Percentiles rank a stretch among this genome's conserved stretches.
These are phyloP conservation scores for Globisporangium sylvaticum DNA, from an alignment of 352 stramenopile genomes.

Conservation along the genomic window DNA sequence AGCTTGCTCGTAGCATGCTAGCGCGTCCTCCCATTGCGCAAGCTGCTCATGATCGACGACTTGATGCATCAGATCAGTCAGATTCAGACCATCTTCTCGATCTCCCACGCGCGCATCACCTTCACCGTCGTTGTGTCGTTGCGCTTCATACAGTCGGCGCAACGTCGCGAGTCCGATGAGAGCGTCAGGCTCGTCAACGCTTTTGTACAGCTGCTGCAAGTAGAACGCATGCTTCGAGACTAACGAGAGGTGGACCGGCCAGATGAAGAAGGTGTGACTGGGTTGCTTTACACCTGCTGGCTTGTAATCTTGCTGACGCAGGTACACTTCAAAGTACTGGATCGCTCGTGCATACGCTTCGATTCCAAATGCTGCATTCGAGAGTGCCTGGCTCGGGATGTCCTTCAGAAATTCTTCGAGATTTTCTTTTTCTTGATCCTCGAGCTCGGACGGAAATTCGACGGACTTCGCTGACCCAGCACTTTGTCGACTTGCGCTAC, in stretches of 20 bases:
- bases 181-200: constrained; percentile 66
- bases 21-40: constrained; percentile 69
- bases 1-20: constrained; percentile 76
- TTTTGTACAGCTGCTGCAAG: constrained; percentile 75
- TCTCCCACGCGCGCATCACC: constrained; percentile 17
- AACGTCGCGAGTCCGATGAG: constrained; percentile 57
- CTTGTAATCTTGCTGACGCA: constrained; percentile 48
- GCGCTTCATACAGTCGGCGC: constrained; percentile 45
- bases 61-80: constrained; percentile 66
- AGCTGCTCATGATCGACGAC: constrained; percentile 71
- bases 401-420: constrained; percentile 74
- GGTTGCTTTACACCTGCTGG: constrained; percentile 1
- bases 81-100: constrained; percentile 39
- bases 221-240: constrained; percentile 65
- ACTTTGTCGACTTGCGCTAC: constrained; percentile 33
- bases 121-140: constrained; percentile 27
- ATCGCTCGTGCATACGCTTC: constrained; percentile 67
- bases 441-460: constrained; percentile 46
- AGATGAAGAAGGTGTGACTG: constrained; percentile 10
- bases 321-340: constrained; percentile 71
- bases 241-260: constrained; percentile 40
- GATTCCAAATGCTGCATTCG: constrained; percentile 63
- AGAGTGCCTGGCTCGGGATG: constrained; percentile 62
- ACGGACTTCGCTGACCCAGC: constrained; percentile 31
- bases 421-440: constrained; percentile 76